A percentile compares a stretch with the other conserved stretches of the same genome.
Conservation (phyloP, 2,329 filamentous ascomycete genomes). For the Aschersonia sp. region DNA sequence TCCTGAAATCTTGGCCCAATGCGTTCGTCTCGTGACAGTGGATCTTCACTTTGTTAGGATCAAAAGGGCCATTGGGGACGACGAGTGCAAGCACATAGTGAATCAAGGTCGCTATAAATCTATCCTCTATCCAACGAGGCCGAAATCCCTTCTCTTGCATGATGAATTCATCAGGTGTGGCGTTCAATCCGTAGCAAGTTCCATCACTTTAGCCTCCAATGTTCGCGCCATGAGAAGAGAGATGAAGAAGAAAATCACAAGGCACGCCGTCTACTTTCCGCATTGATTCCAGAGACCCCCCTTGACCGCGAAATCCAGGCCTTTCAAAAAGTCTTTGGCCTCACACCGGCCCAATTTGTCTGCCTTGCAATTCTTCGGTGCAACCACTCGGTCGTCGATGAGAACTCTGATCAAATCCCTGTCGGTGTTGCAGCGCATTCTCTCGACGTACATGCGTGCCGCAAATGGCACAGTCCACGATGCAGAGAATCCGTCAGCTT, state of each 20-base stretch:
- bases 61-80: too few species aligned
- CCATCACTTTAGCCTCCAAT: neutral
- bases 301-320: constrained; percentile 55
- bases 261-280: constrained; percentile 5
- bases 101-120: too few species aligned
- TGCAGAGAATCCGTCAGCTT: constrained; percentile 56
- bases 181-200: too few species aligned
- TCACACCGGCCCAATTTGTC: constrained; percentile 59
- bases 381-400: constrained; percentile 71
- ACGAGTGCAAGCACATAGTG: too few species aligned
- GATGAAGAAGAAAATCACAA: neutral
- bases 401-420: constrained; percentile 67
- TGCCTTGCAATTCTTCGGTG: constrained; percentile 52
- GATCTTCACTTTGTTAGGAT: too few species aligned
- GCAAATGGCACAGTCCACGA: constrained; percentile 75
- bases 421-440: constrained; percentile 50
- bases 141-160: too few species aligned
- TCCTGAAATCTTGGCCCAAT: too few species aligned
- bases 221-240: neutral
- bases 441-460: constrained; percentile 72
- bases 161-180: too few species aligned
- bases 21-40: too few species aligned
- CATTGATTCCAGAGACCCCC: constrained; percentile 66
- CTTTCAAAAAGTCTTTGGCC: constrained; percentile 56
- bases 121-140: too few species aligned